A percentile compares a stretch with the other conserved stretches of the same genome.
These are phyloP conservation scores for Populus hybrid DNA, from an alignment of 441 rosid genomes.

Conservation along the genomic window DNA sequence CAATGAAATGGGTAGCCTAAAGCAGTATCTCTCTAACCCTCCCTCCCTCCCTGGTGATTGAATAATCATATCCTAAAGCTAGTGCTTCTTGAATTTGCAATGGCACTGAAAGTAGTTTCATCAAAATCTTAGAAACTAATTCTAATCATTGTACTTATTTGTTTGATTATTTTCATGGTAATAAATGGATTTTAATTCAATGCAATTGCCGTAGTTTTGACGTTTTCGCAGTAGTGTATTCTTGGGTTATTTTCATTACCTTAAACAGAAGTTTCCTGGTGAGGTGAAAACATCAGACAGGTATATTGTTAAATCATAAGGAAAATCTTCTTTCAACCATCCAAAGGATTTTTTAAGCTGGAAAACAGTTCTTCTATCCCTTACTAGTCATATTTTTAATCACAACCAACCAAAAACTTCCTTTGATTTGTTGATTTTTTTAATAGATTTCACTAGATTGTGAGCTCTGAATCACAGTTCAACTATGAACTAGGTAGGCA, in stretches of 20 bases:
- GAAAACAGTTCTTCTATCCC: background rate
- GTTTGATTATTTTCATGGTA: constrained; percentile 9
- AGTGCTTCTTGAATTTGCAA: constrained; percentile 14
- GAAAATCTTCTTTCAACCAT: background rate
- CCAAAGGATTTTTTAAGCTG: background rate
- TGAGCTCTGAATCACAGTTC: constrained; percentile 29
- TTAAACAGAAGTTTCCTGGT: background rate
- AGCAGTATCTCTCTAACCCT: constrained; percentile 52
- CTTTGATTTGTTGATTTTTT: constrained; percentile 9
- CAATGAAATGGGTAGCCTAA: constrained; percentile 62
- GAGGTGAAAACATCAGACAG: constrained; percentile 9
- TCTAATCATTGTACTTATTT: constrained; percentile 6
- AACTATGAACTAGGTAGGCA: constrained; percentile 3
- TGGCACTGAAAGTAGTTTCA: background rate
- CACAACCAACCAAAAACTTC: constrained; percentile 17
- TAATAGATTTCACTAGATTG: constrained; percentile 11
- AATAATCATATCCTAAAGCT: constrained; percentile 25
- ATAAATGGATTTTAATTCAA: background rate
- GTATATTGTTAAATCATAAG: background rate
- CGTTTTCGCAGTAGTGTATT: background rate
- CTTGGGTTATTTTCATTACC: background rate
- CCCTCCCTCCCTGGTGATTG: constrained; percentile 28
- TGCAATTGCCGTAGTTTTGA: background rate
- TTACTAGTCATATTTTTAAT: constrained; percentile 1
- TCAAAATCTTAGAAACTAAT: background rate